A percentile compares a stretch with the other conserved stretches of the same genome.
These are phyloP conservation scores for Cercospora nicotianae DNA, from an alignment of 2,329 filamentous ascomycete genomes.

Conservation along the genomic window DNA sequence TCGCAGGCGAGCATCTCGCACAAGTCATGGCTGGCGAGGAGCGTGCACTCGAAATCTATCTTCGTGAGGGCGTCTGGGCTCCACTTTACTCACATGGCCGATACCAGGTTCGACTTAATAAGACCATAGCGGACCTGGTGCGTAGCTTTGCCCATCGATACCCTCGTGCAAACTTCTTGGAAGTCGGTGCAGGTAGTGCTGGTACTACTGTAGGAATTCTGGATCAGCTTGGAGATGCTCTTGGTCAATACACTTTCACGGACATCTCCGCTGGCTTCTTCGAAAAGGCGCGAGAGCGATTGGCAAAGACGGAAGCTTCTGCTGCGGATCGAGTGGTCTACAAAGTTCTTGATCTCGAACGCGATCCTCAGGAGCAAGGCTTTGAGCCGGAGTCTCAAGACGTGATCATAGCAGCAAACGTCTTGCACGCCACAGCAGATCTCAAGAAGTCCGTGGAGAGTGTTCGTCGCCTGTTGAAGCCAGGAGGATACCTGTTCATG, in stretches of 20 bases:
- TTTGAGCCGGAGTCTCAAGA: constrained; percentile 34
- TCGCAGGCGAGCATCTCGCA: constrained; percentile 40
- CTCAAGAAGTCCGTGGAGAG: constrained; percentile 28
- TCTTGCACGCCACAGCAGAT: constrained; percentile 31
- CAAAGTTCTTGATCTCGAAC: constrained; percentile 37
- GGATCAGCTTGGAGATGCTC: constrained; percentile 29
- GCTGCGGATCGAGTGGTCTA: constrained; percentile 36
- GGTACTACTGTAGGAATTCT: constrained; percentile 44
- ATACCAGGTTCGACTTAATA: constrained; percentile 44
- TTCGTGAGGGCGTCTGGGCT: constrained; percentile 23
- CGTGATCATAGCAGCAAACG: constrained; percentile 33
- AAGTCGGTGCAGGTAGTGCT: constrained; percentile 50
- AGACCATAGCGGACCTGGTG: constrained; percentile 29
- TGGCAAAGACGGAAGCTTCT: constrained; percentile 13
- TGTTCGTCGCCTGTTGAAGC: constrained; percentile 32
- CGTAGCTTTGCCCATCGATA: constrained; percentile 41
- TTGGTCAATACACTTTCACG: constrained; percentile 50
- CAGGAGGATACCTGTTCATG: constrained; percentile 31
- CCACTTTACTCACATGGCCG: constrained; percentile 33
- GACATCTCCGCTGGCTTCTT: constrained; percentile 49
- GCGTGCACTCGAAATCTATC: constrained; percentile 21
- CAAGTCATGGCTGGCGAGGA: constrained; percentile 38
- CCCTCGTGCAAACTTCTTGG: constrained; percentile 48
- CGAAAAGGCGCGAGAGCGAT: constrained; percentile 35
- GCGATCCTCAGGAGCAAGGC: constrained; percentile 38